Evolutionary conservation across 139 green algal species (phyloP), one percentile per base, ranked within the genome.

Genomic region (Auxenochlorella protothecoides): DNA sequence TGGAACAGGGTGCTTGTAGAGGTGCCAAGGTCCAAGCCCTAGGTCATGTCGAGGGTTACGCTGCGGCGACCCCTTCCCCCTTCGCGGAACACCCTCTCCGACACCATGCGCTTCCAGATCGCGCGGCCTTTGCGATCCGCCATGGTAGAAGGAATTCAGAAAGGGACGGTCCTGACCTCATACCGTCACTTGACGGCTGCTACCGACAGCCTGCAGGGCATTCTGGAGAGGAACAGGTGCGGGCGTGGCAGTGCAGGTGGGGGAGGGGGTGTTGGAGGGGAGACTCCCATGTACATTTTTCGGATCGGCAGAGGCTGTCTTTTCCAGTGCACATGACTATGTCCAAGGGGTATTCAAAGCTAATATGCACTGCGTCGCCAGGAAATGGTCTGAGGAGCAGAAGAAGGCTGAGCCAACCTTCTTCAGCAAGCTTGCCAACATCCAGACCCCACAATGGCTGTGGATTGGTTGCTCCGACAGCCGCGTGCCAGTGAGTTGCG

Each of bases 401-500:
- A 64, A 70, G 7, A 67, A 65, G 9, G 53, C 70, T 2, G 74
- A 86, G 57, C 84, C 84, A 2, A 11, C 66, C n/a, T 90, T 81
- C 53, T 90, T 90, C 71, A 65, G 68, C 56, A 81, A 76, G 55
- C 68, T 87, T 5, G 52, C 66, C 3, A 62, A 78, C n/a, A 52
- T 65, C 27, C 87, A 95, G 72, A 73, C 80, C 0, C 89, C 89
- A 3, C 81, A 94, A 63, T 93, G 86, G 69, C 81, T 95, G 3
- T 93, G 87, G 89, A 92, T 95, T 73, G 89, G 89, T 16, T 94
- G 89, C 76, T 78, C 80, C 3, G 89, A 94, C 79, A 87, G 76
- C 0, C 79, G 89, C 3, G 87, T 92, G 16, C 80, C 83, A 63
- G 81, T 87, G 69, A 60, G 27, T 44, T 44, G 27, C 27, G 27